Conservation (phyloP, 257 asterid genomes). For the Lavandula angustifolia region DNA sequence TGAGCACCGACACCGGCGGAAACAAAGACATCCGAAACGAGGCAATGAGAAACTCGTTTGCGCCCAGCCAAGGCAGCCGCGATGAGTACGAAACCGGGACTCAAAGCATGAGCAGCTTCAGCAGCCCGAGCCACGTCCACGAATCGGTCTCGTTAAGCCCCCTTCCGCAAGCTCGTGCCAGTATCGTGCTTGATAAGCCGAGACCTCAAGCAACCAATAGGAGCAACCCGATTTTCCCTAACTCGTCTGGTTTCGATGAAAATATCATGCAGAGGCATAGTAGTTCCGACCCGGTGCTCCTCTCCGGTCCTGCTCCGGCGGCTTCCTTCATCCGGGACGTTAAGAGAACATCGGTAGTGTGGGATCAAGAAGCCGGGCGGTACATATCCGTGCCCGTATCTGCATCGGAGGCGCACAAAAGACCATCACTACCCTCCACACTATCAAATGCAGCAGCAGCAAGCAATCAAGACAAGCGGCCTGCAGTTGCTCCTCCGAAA, state of each 20-base stretch:
- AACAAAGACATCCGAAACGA: slow-evolving; percentile 56
- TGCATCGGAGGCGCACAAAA: slow-evolving; percentile 62
- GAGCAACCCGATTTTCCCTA: slow-evolving; percentile 39
- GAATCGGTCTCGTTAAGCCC: slow-evolving; percentile 86
- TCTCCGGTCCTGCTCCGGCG: slow-evolving; percentile 48
- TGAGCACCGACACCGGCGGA: slow-evolving; percentile 79
- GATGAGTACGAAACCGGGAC: slow-evolving; percentile 89
- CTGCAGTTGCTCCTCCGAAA: slow-evolving; percentile 37
- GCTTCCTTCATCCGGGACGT: slow-evolving; percentile 68
- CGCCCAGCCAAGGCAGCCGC: slow-evolving; percentile 83
- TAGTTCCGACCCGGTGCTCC: slow-evolving; percentile 45
- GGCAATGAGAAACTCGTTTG: slow-evolving; percentile 49
- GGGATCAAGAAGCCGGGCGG: slow-evolving; percentile 99
- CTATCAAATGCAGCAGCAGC: slow-evolving; percentile 37
- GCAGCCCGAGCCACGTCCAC: slow-evolving; percentile 84
- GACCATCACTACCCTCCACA: slow-evolving; percentile 39
- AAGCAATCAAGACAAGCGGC: slow-evolving; percentile 45
- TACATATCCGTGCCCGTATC: slow-evolving; percentile 77
- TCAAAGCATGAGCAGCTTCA: slow-evolving; percentile 82
- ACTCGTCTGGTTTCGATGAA: slow-evolving; percentile 52
- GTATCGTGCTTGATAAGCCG: slow-evolving; percentile 38
- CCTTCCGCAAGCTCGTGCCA: slow-evolving; percentile 63
- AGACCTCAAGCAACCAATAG: too few relatives aligned
- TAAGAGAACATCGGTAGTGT: slow-evolving; percentile 88
- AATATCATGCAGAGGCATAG: slow-evolving; percentile 52